Conservation (phyloP, 371 early-diverging fungal genomes). For the Rhizomucor miehei region DNA sequence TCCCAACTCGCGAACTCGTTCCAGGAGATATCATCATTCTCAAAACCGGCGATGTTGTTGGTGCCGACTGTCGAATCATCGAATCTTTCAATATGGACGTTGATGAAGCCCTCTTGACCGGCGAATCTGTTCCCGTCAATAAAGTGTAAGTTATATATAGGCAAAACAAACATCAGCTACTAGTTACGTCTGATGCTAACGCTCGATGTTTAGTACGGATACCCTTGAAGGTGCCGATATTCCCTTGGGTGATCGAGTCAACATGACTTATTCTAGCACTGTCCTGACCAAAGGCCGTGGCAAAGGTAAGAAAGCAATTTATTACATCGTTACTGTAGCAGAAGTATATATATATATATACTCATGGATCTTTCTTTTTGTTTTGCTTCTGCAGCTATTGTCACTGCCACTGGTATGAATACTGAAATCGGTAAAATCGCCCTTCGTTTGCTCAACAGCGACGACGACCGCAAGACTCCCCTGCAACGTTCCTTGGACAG, state of each 20-base stretch:
- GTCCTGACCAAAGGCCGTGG: slow-evolving; percentile 46
- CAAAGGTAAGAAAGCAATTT: slow-evolving; percentile 14
- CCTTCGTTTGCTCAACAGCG: slow-evolving; percentile 72
- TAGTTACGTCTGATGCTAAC: not conserved
- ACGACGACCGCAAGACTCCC: slow-evolving; percentile 67
- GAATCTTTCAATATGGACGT: slow-evolving; percentile 84
- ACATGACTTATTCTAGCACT: slow-evolving; percentile 66
- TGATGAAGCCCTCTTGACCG: slow-evolving; percentile 86
- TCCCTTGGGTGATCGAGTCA: slow-evolving; percentile 59
- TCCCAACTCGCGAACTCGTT: slow-evolving; percentile 76
- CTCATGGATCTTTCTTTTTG: slow-evolving; percentile 1
- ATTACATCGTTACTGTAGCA: slow-evolving; percentile 50
- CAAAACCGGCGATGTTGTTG: slow-evolving; percentile 89
- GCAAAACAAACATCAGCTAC: slow-evolving; percentile 2
- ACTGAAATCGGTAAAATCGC: slow-evolving; percentile 95
- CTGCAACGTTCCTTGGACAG: slow-evolving; percentile 66
- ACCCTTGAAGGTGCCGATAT: slow-evolving; percentile 26
- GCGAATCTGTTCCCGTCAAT: slow-evolving; percentile 72
- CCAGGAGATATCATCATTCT: slow-evolving; percentile 88
- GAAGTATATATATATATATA: too few species aligned
- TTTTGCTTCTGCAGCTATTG: slow-evolving; percentile 79
- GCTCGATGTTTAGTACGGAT: slow-evolving; percentile 12
- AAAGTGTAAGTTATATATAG: slow-evolving; percentile 59
- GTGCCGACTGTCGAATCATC: slow-evolving; percentile 87
- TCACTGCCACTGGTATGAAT: slow-evolving; percentile 78